Evolutionary conservation across 352 stramenopile genomes (phyloP).

Genomic region (Globisporangium lucens): DNA sequence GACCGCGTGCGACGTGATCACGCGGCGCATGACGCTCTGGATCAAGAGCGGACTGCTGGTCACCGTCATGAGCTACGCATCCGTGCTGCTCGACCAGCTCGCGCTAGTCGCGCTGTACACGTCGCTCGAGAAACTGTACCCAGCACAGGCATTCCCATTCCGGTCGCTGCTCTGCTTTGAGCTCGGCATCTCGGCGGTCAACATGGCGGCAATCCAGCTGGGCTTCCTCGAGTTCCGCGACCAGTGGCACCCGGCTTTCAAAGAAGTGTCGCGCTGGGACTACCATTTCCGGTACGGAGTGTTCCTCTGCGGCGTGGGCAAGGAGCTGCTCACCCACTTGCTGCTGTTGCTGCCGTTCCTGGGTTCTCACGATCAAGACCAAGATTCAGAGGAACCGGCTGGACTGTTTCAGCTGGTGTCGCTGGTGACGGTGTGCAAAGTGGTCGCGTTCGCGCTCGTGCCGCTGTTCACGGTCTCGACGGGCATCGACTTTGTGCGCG

Average conservation of each 20-base stretch:
- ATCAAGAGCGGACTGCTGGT: slow-evolving; percentile 78
- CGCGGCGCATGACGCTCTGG: slow-evolving; percentile 54
- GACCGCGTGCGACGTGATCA: slow-evolving; percentile 52
- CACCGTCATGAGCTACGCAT: slow-evolving; percentile 64
- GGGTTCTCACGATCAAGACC: not conserved
- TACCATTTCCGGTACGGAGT: slow-evolving; percentile 42
- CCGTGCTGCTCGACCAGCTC: slow-evolving; percentile 66
- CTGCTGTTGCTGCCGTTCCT: slow-evolving; percentile 58
- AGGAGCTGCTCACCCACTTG: slow-evolving; percentile 57
- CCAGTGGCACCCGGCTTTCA: slow-evolving; percentile 65
- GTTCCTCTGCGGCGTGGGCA: slow-evolving; percentile 48
- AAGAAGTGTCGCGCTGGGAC: slow-evolving; percentile 53
- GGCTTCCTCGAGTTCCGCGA: slow-evolving; percentile 57
- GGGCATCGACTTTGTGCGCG: slow-evolving; percentile 54
- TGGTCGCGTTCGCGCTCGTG: slow-evolving; percentile 47
- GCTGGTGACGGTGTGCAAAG: slow-evolving; percentile 17
- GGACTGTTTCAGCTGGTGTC: not conserved
- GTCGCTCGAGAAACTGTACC: slow-evolving; percentile 54
- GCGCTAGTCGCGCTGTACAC: slow-evolving; percentile 54
- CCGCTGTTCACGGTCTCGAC: slow-evolving; percentile 57
- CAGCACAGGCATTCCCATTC: slow-evolving; percentile 35
- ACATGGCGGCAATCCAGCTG: slow-evolving; percentile 47
- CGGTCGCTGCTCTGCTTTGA: slow-evolving; percentile 52
- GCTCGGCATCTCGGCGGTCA: slow-evolving; percentile 48
- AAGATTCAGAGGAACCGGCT: not conserved